Conservation (phyloP, 768 basidiomycete genomes). For the Multifurca ochricompacta region DNA sequence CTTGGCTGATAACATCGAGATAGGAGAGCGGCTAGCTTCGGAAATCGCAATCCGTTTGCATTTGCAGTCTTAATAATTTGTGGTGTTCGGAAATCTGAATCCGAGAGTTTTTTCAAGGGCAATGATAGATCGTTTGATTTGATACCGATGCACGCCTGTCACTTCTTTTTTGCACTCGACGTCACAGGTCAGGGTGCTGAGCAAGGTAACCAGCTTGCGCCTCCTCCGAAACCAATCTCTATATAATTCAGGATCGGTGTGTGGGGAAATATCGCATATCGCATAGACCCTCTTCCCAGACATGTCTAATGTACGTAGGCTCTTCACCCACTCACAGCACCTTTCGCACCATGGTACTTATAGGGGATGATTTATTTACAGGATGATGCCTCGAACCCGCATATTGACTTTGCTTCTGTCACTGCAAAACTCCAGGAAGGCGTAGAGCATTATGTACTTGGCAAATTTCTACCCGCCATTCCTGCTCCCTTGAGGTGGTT, state of each 20-base stretch:
- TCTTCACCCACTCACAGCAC: not conserved
- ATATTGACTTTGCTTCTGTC: not conserved
- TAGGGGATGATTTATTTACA: not conserved
- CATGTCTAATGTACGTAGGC: conserved; percentile 6
- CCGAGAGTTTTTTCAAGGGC: no score
- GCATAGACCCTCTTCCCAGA: not conserved
- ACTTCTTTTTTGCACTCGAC: no score
- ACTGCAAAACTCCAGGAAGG: not conserved
- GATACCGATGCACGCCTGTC: no score
- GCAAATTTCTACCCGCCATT: not conserved
- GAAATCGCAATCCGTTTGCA: no score
- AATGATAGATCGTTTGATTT: no score
- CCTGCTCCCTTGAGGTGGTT: conserved; percentile 3
- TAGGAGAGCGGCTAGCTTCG: no score
- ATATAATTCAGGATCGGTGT: not conserved
- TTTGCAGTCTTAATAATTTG: no score
- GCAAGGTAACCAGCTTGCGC: not conserved
- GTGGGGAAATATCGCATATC: not conserved
- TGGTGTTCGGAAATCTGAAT: no score
- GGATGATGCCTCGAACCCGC: not conserved
- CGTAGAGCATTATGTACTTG: not conserved
- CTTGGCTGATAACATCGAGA: no score
- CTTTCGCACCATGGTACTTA: not conserved
- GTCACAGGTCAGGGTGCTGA: not conserved
- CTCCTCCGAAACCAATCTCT: not conserved